Percentiles rank a stretch among this genome's conserved stretches.
These are phyloP conservation scores for Tinospora cordifolia DNA, from an alignment of 164 flowering plant species.

Conservation along the genomic window DNA sequence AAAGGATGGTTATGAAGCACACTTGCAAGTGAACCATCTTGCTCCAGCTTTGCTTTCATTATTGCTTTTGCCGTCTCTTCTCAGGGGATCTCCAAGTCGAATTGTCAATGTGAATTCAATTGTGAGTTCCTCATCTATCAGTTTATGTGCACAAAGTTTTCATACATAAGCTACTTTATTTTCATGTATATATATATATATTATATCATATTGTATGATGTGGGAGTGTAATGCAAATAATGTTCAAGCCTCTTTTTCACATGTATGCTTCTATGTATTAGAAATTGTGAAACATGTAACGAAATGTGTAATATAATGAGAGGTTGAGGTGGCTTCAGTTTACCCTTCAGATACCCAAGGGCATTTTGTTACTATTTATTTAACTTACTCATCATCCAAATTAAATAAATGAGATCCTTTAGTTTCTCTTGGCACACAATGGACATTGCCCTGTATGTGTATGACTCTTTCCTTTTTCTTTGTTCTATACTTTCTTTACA, in stretches of 20 bases:
- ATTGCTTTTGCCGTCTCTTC: constrained; percentile 84
- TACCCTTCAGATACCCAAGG: neutral
- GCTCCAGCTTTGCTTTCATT: constrained; percentile 91
- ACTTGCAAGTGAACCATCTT: constrained; percentile 97
- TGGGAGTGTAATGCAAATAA: no score
- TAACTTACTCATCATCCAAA: no score
- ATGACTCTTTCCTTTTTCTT: no score
- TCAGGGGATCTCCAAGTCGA: constrained; percentile 91
- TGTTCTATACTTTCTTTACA: no score
- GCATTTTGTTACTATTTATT: no score
- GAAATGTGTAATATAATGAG: neutral
- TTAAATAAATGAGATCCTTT: no score
- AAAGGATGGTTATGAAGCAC: constrained; percentile 84
- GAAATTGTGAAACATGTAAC: neutral
- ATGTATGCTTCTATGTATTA: neutral
- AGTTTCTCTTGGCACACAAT: no score
- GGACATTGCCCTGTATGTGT: no score
- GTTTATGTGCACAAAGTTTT: neutral
- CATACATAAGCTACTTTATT: neutral
- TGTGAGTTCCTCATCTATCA: constrained; percentile 30
- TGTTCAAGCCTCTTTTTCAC: neutral
- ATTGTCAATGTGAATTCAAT: constrained; percentile 80
- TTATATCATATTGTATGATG: no score
- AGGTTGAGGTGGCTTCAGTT: neutral
- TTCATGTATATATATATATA: neutral